Conservation (phyloP, 768 basidiomycete species). For the Daedaleopsis nitida region DNA sequence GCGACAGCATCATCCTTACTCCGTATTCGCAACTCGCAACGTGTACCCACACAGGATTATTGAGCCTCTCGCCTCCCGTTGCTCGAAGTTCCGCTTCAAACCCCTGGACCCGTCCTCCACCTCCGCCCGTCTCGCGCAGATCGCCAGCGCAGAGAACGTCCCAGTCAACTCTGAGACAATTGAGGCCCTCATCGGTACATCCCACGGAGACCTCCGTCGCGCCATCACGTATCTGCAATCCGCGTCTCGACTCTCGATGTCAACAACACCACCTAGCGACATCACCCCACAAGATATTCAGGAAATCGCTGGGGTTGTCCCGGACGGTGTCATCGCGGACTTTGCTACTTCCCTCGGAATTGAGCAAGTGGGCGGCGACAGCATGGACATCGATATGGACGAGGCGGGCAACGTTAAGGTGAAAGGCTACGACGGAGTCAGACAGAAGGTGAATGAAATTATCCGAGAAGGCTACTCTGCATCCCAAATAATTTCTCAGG, state of each 20-base stretch:
- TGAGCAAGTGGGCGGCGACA: slow-evolving; percentile 47
- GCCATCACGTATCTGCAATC: slow-evolving; percentile 98
- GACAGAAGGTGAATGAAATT: slow-evolving; percentile 70
- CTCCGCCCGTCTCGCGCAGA: slow-evolving; percentile 71
- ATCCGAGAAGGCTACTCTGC: slow-evolving; percentile 93
- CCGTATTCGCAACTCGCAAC: not conserved
- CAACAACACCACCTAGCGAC: slow-evolving; percentile 67
- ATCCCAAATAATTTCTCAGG: slow-evolving; percentile 86
- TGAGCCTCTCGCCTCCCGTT: slow-evolving; percentile 97
- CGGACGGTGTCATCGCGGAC: slow-evolving; percentile 64
- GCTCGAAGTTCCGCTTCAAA: slow-evolving; percentile 98
- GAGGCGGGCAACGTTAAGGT: slow-evolving; percentile 21
- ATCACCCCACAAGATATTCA: slow-evolving; percentile 84
- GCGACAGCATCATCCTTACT: not conserved
- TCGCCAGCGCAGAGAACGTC: slow-evolving; percentile 77
- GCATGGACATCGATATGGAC: slow-evolving; percentile 56
- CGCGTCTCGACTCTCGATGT: slow-evolving; percentile 82
- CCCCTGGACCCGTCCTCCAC: slow-evolving; percentile 84
- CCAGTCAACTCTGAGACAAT: slow-evolving; percentile 60
- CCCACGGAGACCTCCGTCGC: slow-evolving; percentile 91
- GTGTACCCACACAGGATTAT: slow-evolving; percentile 72
- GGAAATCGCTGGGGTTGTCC: slow-evolving; percentile 97
- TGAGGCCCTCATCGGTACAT: slow-evolving; percentile 72
- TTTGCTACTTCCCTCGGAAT: slow-evolving; percentile 77
- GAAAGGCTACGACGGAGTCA: slow-evolving; percentile 60